Conservation (phyloP, 148 eudicot genomes). For the Vaccinium macrocarpon region DNA sequence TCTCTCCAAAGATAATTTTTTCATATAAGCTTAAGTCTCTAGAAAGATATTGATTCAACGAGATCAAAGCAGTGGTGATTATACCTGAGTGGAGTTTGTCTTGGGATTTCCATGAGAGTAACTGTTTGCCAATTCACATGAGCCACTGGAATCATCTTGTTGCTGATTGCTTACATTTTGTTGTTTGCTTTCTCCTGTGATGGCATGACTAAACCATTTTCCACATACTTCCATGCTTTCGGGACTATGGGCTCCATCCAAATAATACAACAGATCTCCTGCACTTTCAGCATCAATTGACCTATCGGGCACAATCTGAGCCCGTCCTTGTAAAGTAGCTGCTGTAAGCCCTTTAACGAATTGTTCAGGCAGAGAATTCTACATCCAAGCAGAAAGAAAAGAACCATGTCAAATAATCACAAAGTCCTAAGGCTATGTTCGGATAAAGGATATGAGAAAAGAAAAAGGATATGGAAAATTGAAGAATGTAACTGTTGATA, state of each 20-base stretch:
- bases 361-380: slow-evolving; percentile 82
- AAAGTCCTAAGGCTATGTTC: not conserved
- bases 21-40: not conserved
- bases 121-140: slow-evolving; percentile 32
- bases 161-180: slow-evolving; percentile 22
- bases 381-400: slow-evolving; percentile 25
- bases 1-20: not conserved
- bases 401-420: not conserved
- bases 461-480: not conserved
- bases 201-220: slow-evolving; percentile 73
- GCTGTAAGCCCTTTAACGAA: slow-evolving; percentile 76
- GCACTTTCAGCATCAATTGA: slow-evolving; percentile 48
- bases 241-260: slow-evolving; percentile 99
- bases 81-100: slow-evolving; percentile 68
- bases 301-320: slow-evolving; percentile 74
- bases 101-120: slow-evolving; percentile 30
- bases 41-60: not conserved
- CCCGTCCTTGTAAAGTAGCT: slow-evolving; percentile 83
- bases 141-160: slow-evolving; percentile 25
- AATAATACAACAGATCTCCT: slow-evolving; percentile 72
- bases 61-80: not conserved
- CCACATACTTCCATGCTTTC: slow-evolving; percentile 99
- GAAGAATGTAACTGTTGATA: not conserved
- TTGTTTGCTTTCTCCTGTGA: slow-evolving; percentile 39
- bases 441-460: not conserved